Evolutionary conservation across 345 rosid species (phyloP).

Genomic region (Acer campestre): DNA sequence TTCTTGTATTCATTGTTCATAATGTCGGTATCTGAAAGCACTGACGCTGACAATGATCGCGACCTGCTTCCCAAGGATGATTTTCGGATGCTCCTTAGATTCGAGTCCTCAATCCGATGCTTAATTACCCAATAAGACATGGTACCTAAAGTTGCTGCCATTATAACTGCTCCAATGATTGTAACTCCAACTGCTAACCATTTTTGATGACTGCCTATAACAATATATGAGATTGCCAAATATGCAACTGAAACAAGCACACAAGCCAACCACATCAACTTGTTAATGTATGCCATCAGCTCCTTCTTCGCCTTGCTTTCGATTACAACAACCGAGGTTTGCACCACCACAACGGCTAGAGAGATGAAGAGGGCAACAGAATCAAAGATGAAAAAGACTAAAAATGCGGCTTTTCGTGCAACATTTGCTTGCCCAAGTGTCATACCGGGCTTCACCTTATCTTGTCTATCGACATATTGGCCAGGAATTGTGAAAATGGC

Average conservation of each 20-base stretch:
- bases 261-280: conserved; percentile 96
- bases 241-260: conserved; percentile 77
- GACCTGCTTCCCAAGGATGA: conserved; percentile 64
- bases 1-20: conserved; percentile 63
- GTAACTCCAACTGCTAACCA: conserved; percentile 87
- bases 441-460: conserved; percentile 38
- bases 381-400: conserved; percentile 82
- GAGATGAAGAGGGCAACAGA: conserved; percentile 91
- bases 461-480: conserved; percentile 63
- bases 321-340: conserved; percentile 90
- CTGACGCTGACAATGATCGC: conserved; percentile 57
- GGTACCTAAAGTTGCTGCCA: conserved; percentile 89
- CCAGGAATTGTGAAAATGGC: conserved; percentile 95
- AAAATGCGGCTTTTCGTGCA: conserved; percentile 62
- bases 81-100: conserved; percentile 60
- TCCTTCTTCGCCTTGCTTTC: conserved; percentile 94
- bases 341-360: conserved; percentile 90
- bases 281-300: conserved; percentile 92
- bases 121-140: conserved; percentile 92
- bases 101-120: conserved; percentile 82
- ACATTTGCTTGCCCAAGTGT: conserved; percentile 84
- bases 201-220: conserved; percentile 68
- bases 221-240: conserved; percentile 76
- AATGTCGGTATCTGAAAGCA: conserved; percentile 65
- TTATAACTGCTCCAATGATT: conserved; percentile 72